Evolutionary conservation across 352 stramenopile genomes (phyloP).

Genomic region (Phytophthora gonapodyides): DNA sequence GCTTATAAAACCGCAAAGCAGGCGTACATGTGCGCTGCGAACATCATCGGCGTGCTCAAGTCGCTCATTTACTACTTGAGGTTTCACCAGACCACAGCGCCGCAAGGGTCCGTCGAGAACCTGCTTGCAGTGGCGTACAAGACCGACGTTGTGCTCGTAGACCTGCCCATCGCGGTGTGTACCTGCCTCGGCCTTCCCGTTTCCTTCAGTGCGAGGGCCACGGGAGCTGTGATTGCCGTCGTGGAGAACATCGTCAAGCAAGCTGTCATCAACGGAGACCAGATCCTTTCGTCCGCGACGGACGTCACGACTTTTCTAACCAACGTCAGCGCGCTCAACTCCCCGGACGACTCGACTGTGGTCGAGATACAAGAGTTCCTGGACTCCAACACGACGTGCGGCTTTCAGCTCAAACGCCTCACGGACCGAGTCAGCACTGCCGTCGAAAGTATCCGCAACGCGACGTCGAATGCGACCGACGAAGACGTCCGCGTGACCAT

Average conservation of each 20-base stretch:
- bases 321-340: conserved; percentile 25
- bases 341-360: conserved; percentile 21
- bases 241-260: conserved; percentile 33
- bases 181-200: conserved; percentile 46
- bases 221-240: conserved; percentile 23
- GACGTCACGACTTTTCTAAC: conserved; percentile 26
- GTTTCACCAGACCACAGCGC: conserved; percentile 36
- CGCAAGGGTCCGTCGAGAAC: conserved; percentile 46
- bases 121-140: conserved; percentile 45
- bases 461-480: conserved; percentile 14
- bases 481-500: conserved; percentile 29
- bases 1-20: conserved; percentile 24
- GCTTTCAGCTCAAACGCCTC: conserved; percentile 22
- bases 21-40: conserved; percentile 43
- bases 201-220: conserved; percentile 20
- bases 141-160: conserved; percentile 49
- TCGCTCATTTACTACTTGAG: conserved; percentile 45
- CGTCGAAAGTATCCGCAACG: conserved; percentile 28
- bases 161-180: conserved; percentile 46
- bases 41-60: conserved; percentile 40
- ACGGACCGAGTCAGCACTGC: conserved; percentile 16
- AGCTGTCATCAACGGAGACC: conserved; percentile 23
- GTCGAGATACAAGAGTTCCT: conserved; percentile 29
- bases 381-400: conserved; percentile 26
- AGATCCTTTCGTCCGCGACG: conserved; percentile 18